Conservation (phyloP, 345 rosid genomes). For the Gossypium mustelinum region DNA sequence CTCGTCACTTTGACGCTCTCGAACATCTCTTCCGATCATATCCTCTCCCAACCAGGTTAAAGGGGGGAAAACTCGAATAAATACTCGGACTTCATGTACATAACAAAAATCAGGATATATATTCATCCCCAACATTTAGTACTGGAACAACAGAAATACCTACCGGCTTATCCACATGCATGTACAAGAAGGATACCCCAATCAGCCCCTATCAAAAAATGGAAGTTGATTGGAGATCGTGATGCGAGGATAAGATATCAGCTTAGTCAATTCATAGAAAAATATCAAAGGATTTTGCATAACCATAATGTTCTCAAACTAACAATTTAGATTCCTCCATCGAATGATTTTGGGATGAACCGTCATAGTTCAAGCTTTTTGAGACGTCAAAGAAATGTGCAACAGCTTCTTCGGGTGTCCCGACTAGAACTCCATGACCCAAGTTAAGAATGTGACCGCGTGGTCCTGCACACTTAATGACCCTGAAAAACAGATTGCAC, state of each 20-base stretch:
- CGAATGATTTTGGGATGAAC: slow-evolving; percentile 34
- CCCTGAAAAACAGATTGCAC: slow-evolving; percentile 42
- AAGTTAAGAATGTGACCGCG: slow-evolving; percentile 85
- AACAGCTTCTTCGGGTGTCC: slow-evolving; percentile 94
- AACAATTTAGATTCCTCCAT: slow-evolving; percentile 48
- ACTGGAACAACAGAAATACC: slow-evolving; percentile 11
- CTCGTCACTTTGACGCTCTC: background rate
- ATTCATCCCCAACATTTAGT: slow-evolving; percentile 3
- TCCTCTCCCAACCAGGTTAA: background rate
- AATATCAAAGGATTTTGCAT: slow-evolving; percentile 13
- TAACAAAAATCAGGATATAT: background rate
- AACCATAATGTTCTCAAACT: slow-evolving; percentile 33
- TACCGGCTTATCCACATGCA: slow-evolving; percentile 16
- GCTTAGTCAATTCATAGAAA: slow-evolving; percentile 1
- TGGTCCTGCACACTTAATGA: slow-evolving; percentile 79
- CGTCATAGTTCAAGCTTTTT: slow-evolving; percentile 56
- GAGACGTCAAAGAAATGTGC: slow-evolving; percentile 88
- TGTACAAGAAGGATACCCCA: slow-evolving; percentile 18
- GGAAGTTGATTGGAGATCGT: slow-evolving; percentile 16
- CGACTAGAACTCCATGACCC: slow-evolving; percentile 90
- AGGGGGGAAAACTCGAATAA: background rate
- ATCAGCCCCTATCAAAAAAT: slow-evolving; percentile 15
- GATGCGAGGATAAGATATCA: slow-evolving; percentile 9
- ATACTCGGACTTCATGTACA: background rate
- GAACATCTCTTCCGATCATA: background rate